Evolutionary conservation across 352 stramenopile genomes (phyloP), one percentile per base, ranked within the genome.

Genomic region (Phytophthora pluvialis): DNA sequence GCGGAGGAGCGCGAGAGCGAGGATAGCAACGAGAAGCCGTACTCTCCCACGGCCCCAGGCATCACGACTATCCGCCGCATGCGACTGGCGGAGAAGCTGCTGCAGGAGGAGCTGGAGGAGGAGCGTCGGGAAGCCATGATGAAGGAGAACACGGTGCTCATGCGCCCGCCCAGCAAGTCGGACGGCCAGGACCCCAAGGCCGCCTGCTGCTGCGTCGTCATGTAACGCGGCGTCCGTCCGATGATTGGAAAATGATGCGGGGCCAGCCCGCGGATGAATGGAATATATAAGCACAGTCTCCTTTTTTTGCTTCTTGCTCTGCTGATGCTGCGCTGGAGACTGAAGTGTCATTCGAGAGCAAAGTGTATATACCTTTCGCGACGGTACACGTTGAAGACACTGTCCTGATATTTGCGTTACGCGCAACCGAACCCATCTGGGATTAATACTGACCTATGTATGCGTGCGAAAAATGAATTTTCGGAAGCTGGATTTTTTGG

Each of bases 51-150:
- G 21, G 80, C 84, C 5, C 84, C 84, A 0, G 80, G 80, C 12
- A 75, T 54, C 25, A 77, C 70, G 12, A 88, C 81, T 21, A 93
- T 93, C 72, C 72, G 80, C 32, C 70, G 80, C 26, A 91, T 93
- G 81, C 81, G 84, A 5, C 68, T 90, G 47, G 77, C 77, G 3
- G 79, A 88, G 56, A 78, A 80, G 51, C 55, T 88, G 52, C 57
- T 88, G 48, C 77, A 83, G 39, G 77, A 88, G 47, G 79, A 88
- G 31, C 72, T 88, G 28, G 79, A 88, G 46, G 77, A 86, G 25
- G 80, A 88, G 61, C 80, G 77, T 35, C 50, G 62, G 11, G 77
- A 88, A 55, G 77, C 72, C 10, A 69, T 88, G 69, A 64, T 75
- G 39, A 88, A 88, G 62, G 74, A 86, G 46, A 78, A 80, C 43